Evolutionary conservation across 2,329 filamentous ascomycete species (phyloP).

Genomic region (Graphilbum ipis-grandicollis): DNA sequence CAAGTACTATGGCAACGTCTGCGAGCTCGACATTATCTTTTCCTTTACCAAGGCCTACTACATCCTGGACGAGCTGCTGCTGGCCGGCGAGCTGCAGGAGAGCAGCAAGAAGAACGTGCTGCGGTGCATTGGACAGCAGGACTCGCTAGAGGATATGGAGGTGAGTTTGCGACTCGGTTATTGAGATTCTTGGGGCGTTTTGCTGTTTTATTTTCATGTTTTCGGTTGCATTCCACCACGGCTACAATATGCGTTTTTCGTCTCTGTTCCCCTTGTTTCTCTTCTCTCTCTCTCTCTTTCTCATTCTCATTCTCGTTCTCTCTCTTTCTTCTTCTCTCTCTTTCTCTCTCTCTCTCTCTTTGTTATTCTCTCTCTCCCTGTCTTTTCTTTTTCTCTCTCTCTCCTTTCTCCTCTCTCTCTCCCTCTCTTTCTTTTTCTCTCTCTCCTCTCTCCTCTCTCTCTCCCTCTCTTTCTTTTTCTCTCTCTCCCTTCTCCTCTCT

Average conservation of each 20-base stretch:
- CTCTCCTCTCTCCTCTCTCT: too few relatives aligned
- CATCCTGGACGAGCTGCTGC: conserved; percentile 87
- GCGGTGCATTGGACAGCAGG: conserved; percentile 89
- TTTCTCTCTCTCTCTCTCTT: too few relatives aligned
- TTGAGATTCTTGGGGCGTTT: background rate
- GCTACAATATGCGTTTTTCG: background rate
- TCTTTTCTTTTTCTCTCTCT: too few relatives aligned
- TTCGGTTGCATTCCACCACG: background rate
- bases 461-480: too few relatives aligned
- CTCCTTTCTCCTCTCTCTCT: too few relatives aligned
- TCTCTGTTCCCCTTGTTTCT: conserved; percentile 27
- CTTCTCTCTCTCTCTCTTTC: conserved; percentile 16
- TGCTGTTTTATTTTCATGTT: background rate
- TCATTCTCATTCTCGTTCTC: too few relatives aligned
- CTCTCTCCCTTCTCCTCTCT: too few relatives aligned
- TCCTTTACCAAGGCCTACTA: conserved; percentile 99
- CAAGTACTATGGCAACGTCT: conserved; percentile 99
- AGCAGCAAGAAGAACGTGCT: conserved; percentile 99
- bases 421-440: too few relatives aligned
- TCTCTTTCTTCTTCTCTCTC: too few relatives aligned
- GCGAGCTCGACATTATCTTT: conserved; percentile 99
- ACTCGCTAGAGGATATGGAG: conserved; percentile 98
- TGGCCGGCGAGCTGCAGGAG: conserved; percentile 94
- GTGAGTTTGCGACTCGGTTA: conserved; percentile 26
- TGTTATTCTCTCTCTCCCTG: too few relatives aligned